Percentiles rank a stretch among this genome's conserved stretches.
Conservation (phyloP, 176 grass and related monocot genomes). For the Tillandsia fasciculata region DNA sequence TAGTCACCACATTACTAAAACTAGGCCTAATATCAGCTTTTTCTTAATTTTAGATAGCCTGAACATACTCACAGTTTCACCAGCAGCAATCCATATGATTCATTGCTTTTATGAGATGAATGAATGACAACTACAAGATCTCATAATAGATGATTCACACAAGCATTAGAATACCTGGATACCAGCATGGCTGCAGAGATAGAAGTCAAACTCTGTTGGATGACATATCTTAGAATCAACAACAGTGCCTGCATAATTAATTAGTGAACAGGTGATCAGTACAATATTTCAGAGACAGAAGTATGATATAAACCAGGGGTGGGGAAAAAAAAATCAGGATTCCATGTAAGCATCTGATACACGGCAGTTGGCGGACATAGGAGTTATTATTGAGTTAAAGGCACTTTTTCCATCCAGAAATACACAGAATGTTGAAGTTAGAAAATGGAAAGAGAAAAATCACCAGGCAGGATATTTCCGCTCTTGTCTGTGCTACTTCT, state of each 20-base stretch:
- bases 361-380: neutral
- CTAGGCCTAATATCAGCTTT: no score
- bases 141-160: neutral
- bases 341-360: neutral
- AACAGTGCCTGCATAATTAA: slow-evolving; percentile 55
- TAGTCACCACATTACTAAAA: no score
- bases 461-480: slow-evolving; percentile 97
- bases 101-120: no score
- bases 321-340: neutral
- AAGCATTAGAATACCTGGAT: slow-evolving; percentile 60
- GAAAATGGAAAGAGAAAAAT: slow-evolving; percentile 16
- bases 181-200: slow-evolving; percentile 98
- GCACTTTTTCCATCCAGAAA: neutral
- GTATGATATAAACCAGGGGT: no score
- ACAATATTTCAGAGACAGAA: no score
- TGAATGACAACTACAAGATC: no score
- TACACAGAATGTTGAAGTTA: neutral
- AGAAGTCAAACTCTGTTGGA: slow-evolving; percentile 97
- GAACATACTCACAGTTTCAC: no score
- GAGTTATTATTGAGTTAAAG: neutral
- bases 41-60: no score
- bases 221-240: slow-evolving; percentile 99
- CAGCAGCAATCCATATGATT: no score
- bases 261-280: no score
- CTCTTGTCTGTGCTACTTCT: slow-evolving; percentile 91